phyloP scores from a whole-genome alignment of 129 eudicot genomes.

The Tanacetum coccineum region DNA sequence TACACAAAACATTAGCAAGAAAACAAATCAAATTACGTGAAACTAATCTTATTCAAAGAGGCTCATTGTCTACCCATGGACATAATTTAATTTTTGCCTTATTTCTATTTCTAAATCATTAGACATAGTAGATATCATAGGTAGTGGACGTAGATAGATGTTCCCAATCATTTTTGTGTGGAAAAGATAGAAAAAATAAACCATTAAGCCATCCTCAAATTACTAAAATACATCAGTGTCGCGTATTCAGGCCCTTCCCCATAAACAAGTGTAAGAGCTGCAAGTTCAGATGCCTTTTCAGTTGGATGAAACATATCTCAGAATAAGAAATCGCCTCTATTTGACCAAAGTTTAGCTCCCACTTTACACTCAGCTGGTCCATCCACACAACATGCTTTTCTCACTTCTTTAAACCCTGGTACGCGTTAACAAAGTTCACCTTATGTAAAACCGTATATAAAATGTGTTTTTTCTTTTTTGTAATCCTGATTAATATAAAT shows the following conservation, averaged over 20 bases:
- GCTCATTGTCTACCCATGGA: background rate
- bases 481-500: background rate
- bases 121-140: background rate
- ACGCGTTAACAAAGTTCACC: background rate
- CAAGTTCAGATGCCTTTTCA: constrained; percentile 38
- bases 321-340: constrained; percentile 40
- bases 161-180: background rate
- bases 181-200: background rate
- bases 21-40: background rate
- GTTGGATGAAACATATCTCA: constrained; percentile 69
- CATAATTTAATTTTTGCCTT: background rate
- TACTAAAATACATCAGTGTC: constrained; percentile 44
- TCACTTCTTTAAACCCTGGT: constrained; percentile 40
- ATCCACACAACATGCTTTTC: constrained; percentile 48
- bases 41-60: background rate
- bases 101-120: background rate
- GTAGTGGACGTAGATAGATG: background rate
- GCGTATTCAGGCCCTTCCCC: constrained; percentile 40
- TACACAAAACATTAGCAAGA: background rate
- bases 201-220: constrained; percentile 29
- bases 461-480: too few species aligned
- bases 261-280: constrained; percentile 36
- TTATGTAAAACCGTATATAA: background rate
- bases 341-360: constrained; percentile 33
- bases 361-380: constrained; percentile 22